Percentiles rank a stretch among this genome's conserved stretches.
Evolutionary conservation across 495 filamentous ascomycete species (phyloP).

Genomic region (Penicillium mononematosum): DNA sequence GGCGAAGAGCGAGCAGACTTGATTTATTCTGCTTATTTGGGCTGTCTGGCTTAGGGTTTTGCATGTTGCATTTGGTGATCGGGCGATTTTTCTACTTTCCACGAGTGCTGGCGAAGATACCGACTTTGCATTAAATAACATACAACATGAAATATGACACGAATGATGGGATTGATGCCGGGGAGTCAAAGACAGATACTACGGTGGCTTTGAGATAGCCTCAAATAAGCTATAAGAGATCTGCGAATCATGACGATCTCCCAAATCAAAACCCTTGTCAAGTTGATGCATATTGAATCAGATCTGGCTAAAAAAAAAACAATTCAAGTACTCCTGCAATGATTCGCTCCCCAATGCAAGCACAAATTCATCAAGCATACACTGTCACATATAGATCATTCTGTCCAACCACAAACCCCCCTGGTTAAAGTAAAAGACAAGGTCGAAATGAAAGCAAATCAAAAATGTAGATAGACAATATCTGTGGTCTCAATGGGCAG

Average conservation of each 20-base stretch:
- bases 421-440: slow-evolving; percentile 17
- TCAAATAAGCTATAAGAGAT: background rate
- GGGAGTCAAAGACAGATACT: background rate
- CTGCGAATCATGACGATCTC: background rate
- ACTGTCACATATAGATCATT: slow-evolving; percentile 8
- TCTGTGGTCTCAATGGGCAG: slow-evolving; percentile 29
- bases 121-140: background rate
- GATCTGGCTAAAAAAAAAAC: slow-evolving; percentile 14
- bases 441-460: slow-evolving; percentile 12
- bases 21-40: slow-evolving; percentile 2
- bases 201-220: background rate
- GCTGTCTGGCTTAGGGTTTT: background rate
- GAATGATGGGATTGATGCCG: background rate
- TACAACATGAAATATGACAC: background rate
- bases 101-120: background rate
- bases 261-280: background rate
- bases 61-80: background rate
- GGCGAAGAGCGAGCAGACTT: slow-evolving; percentile 25
- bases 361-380: slow-evolving; percentile 17
- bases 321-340: slow-evolving; percentile 28
- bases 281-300: slow-evolving; percentile 4
- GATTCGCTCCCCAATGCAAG: slow-evolving; percentile 29
- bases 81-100: background rate
- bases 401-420: slow-evolving; percentile 13
- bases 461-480: slow-evolving; percentile 2